Evolutionary conservation across 257 asterid species (phyloP).

Genomic region (Nicotiana benthamiana): DNA sequence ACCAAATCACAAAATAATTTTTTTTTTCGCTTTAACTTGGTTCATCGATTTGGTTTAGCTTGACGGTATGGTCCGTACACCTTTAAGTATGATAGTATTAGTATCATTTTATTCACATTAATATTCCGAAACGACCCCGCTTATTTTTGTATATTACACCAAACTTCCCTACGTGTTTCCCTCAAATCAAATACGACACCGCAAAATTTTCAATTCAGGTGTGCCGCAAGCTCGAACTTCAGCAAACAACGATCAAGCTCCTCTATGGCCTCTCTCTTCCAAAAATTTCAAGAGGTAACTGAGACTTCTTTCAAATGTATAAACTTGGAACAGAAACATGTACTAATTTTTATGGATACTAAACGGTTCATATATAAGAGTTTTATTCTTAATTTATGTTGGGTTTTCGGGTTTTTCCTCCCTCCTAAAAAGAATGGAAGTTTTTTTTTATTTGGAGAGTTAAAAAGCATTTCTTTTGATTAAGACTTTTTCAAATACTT

Average conservation of each 20-base stretch:
- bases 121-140: neutral
- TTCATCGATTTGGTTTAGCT: too few species aligned
- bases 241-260: neutral
- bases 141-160: neutral
- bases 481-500: neutral
- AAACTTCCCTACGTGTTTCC: neutral
- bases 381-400: neutral
- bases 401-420: neutral
- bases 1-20: too few species aligned
- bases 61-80: too few species aligned
- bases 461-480: neutral
- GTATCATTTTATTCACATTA: too few species aligned
- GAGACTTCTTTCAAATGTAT: neutral
- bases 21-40: too few species aligned
- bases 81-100: too few species aligned
- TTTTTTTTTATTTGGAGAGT: neutral
- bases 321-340: neutral
- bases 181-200: neutral
- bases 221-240: neutral
- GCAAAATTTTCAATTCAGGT: constrained; percentile 3
- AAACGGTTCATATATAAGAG: neutral
- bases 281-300: constrained; percentile 29
- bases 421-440: neutral
- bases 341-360: neutral
- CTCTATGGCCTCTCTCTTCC: constrained; percentile 27